Evolutionary conservation across 2,329 filamentous ascomycete genomes (phyloP).

Genomic region (Hymenoscyphus fraxineus): DNA sequence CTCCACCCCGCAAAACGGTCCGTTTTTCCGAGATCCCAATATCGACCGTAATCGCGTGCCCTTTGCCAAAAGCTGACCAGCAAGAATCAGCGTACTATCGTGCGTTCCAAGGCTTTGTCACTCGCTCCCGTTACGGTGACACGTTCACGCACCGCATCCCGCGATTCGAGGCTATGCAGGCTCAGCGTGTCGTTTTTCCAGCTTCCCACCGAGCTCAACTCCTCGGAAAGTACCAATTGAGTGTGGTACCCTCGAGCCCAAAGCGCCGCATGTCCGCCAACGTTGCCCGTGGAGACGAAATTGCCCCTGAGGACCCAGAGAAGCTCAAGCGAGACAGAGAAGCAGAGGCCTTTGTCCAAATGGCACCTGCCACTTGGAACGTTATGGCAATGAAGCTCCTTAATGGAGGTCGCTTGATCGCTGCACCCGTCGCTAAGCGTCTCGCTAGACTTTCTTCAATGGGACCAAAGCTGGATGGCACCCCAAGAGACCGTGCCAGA

Average conservation of each 20-base stretch:
- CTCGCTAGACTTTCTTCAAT: conserved; percentile 53
- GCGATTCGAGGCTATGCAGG: conserved; percentile 84
- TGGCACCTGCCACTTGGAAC: conserved; percentile 58
- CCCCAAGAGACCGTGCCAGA: conserved; percentile 52
- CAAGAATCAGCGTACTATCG: conserved; percentile 81
- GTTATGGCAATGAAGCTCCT: conserved; percentile 58
- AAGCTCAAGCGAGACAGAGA: conserved; percentile 71
- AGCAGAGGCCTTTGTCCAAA: conserved; percentile 72
- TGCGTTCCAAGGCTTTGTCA: conserved; percentile 73
- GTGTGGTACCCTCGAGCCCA: conserved; percentile 62
- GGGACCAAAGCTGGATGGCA: conserved; percentile 42
- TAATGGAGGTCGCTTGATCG: conserved; percentile 62
- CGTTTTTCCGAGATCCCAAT: conserved; percentile 58
- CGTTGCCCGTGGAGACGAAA: conserved; percentile 68
- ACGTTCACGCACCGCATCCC: conserved; percentile 80
- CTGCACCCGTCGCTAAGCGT: conserved; percentile 60
- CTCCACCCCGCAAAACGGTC: conserved; percentile 65
- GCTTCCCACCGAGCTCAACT: conserved; percentile 75
- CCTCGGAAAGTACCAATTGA: conserved; percentile 78
- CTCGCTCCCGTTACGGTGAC: conserved; percentile 64
- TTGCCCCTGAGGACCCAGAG: conserved; percentile 58
- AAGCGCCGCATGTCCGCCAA: conserved; percentile 70
- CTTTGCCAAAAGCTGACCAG: conserved; percentile 45
- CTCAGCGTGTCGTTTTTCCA: conserved; percentile 70
- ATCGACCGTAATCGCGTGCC: conserved; percentile 39